These are phyloP conservation scores for Microcos paniculata DNA, from an alignment of 345 rosid species.

Conservation along the genomic window DNA sequence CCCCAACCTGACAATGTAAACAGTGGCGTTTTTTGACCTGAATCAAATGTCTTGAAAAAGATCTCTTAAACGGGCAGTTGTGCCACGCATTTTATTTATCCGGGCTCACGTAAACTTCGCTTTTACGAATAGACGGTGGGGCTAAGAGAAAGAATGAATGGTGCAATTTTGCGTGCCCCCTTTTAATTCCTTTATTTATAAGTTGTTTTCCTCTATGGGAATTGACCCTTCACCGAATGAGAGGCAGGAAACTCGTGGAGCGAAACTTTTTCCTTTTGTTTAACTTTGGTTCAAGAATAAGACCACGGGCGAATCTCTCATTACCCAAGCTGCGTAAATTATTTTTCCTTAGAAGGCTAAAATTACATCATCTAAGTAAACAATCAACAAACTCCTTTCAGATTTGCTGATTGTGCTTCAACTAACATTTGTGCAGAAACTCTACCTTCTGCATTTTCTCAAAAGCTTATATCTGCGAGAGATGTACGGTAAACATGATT, in stretches of 20 bases:
- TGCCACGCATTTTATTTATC: too few species aligned
- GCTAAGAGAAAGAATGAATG: background rate
- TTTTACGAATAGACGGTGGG: background rate
- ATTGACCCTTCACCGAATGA: conserved; percentile 2
- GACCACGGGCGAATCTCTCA: conserved; percentile 8
- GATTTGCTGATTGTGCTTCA: background rate
- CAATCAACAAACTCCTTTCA: background rate
- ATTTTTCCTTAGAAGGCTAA: background rate
- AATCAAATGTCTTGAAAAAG: background rate
- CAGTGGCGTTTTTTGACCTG: background rate
- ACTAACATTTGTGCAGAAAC: background rate
- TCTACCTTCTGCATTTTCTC: background rate
- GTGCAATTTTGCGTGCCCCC: background rate
- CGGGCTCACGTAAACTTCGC: background rate
- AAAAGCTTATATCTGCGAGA: background rate
- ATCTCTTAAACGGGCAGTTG: background rate
- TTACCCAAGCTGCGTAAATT: background rate
- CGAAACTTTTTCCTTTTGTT: background rate
- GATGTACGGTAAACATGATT: background rate
- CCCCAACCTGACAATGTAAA: too few species aligned
- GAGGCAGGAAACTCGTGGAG: conserved; percentile 6
- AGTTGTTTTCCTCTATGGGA: background rate
- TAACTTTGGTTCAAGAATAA: background rate
- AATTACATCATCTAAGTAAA: background rate
- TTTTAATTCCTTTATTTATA: background rate